Evolutionary conservation across 2,329 filamentous ascomycete genomes (phyloP).

Genomic region (Emergomyces africanus): DNA sequence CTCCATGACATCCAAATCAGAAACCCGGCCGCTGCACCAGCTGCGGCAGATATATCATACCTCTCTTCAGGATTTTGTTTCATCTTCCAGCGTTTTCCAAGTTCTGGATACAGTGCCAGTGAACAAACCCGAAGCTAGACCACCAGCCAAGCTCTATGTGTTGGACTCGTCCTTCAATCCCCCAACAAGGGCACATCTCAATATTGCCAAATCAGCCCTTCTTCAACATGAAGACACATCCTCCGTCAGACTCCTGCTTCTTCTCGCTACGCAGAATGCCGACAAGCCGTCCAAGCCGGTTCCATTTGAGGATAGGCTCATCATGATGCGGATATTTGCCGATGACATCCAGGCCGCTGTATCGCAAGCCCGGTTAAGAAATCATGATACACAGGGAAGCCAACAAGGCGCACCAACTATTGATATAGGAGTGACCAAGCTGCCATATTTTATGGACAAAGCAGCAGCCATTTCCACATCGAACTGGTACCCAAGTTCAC

Average conservation of each 20-base stretch:
- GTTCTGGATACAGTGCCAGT: constrained; percentile 18
- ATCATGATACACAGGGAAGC: not conserved
- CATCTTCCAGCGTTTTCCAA: constrained; percentile 25
- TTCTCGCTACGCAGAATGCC: constrained; percentile 53
- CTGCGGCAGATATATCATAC: constrained; percentile 27
- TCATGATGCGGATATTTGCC: constrained; percentile 38
- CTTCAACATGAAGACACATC: constrained; percentile 15
- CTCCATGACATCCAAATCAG: not conserved
- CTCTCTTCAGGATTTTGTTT: constrained; percentile 32
- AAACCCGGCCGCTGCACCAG: constrained; percentile 12
- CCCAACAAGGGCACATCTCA: constrained; percentile 46
- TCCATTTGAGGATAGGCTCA: constrained; percentile 35
- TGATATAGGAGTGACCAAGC: constrained; percentile 37
- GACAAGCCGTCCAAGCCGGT: constrained; percentile 45
- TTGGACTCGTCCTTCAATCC: constrained; percentile 57
- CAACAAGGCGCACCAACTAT: constrained; percentile 19
- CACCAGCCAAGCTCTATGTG: constrained; percentile 41
- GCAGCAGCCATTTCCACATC: constrained; percentile 30
- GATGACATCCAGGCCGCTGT: constrained; percentile 22
- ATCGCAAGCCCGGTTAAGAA: not conserved
- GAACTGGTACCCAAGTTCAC: constrained; percentile 20
- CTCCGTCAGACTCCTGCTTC: constrained; percentile 38
- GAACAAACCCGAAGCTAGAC: constrained; percentile 6
- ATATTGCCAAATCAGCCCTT: constrained; percentile 43
- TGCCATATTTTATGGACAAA: constrained; percentile 38